phyloP scores from a whole-genome alignment of 192 early-diverging fungal species.

The Pilaira anomala region DNA sequence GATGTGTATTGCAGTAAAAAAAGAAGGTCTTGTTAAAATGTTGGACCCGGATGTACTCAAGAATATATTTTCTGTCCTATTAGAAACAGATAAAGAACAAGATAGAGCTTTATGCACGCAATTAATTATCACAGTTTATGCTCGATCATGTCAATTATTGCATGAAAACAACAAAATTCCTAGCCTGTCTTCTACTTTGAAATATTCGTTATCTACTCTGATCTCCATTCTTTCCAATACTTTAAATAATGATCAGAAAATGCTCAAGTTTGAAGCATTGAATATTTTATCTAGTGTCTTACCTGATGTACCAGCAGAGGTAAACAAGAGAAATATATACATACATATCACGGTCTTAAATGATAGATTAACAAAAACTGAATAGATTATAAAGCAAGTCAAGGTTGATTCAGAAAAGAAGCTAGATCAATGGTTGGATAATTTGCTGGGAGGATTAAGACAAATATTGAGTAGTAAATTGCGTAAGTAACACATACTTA shows the following conservation, averaged over 20 bases:
- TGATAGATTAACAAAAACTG: not conserved
- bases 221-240: slow-evolving; percentile 21
- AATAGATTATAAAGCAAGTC: slow-evolving; percentile 14
- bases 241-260: slow-evolving; percentile 31
- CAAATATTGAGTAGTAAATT: slow-evolving; percentile 40
- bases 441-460: slow-evolving; percentile 30
- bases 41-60: slow-evolving; percentile 30
- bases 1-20: slow-evolving; percentile 22
- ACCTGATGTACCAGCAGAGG: slow-evolving; percentile 18
- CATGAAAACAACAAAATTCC: slow-evolving; percentile 9
- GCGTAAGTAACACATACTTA: slow-evolving; percentile 16
- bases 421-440: slow-evolving; percentile 20
- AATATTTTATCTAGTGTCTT: slow-evolving; percentile 29
- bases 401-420: slow-evolving; percentile 14
- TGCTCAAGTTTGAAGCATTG: slow-evolving; percentile 36
- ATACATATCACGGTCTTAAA: too few relatives aligned
- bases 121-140: slow-evolving; percentile 18
- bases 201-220: slow-evolving; percentile 22
- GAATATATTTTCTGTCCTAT: slow-evolving; percentile 28
- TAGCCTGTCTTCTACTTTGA: slow-evolving; percentile 8
- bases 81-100: slow-evolving; percentile 26
- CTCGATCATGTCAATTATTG: slow-evolving; percentile 11
- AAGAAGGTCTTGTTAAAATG: slow-evolving; percentile 29
- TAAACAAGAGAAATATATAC: slow-evolving; percentile 6
- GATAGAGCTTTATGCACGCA: slow-evolving; percentile 26